A percentile compares a stretch with the other conserved stretches of the same genome.
Evolutionary conservation across 2,329 filamentous ascomycete genomes (phyloP).

Genomic region (Fusarium luffae): DNA sequence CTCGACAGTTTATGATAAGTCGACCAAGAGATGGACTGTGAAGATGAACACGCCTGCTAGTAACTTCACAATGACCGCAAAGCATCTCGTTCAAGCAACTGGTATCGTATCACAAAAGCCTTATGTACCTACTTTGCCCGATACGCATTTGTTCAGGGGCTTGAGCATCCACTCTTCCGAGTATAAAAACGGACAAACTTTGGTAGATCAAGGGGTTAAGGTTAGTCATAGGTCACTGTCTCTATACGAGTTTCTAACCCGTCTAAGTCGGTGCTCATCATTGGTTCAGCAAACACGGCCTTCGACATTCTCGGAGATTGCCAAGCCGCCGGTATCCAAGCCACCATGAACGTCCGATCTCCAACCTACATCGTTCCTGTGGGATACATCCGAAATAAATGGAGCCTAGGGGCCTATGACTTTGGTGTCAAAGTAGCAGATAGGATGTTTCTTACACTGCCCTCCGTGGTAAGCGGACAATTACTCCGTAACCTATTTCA

Average conservation of each 20-base stretch:
- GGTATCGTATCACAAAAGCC: slow-evolving; percentile 31
- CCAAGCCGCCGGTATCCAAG: neutral
- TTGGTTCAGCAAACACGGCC: slow-evolving; percentile 32
- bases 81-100: slow-evolving; percentile 29
- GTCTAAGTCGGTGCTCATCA: slow-evolving; percentile 13
- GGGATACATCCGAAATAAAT: slow-evolving; percentile 13
- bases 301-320: slow-evolving; percentile 34
- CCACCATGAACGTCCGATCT: slow-evolving; percentile 21
- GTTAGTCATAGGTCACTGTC: neutral
- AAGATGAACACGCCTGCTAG: neutral
- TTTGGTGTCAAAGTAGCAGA: slow-evolving; percentile 12
- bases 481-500: slow-evolving; percentile 9
- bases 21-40: slow-evolving; percentile 4
- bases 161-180: slow-evolving; percentile 19
- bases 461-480: slow-evolving; percentile 5
- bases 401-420: slow-evolving; percentile 18
- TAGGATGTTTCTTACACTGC: slow-evolving; percentile 16
- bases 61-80: neutral
- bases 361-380: slow-evolving; percentile 35
- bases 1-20: slow-evolving; percentile 9
- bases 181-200: slow-evolving; percentile 4
- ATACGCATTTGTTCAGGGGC: slow-evolving; percentile 12
- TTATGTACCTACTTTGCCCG: neutral
- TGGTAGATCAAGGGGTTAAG: slow-evolving; percentile 12
- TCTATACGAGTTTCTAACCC: neutral